A percentile compares a stretch with the other conserved stretches of the same genome.
phyloP scores from a whole-genome alignment of 2,329 filamentous ascomycete genomes.

The Torrubiella hemipterigena region DNA sequence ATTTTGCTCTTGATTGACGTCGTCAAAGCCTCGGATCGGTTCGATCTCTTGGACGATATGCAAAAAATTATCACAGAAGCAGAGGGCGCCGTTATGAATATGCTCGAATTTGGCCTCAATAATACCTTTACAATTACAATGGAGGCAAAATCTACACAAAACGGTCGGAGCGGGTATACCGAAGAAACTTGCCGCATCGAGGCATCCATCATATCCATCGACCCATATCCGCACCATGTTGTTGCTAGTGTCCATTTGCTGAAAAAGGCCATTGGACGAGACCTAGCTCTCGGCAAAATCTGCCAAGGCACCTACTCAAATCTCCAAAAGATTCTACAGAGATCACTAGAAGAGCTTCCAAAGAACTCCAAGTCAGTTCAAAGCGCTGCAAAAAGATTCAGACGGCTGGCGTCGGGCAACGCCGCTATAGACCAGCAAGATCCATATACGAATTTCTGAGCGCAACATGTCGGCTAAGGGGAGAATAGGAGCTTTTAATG shows the following conservation, averaged over 20 bases:
- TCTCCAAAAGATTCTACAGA: slow-evolving; percentile 7
- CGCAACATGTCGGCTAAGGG: too few species aligned
- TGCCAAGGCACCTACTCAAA: slow-evolving; percentile 13
- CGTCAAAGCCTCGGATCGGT: slow-evolving; percentile 16
- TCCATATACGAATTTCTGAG: too few species aligned
- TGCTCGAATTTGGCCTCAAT: slow-evolving; percentile 17
- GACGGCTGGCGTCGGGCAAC: too few species aligned
- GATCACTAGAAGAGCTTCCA: not conserved
- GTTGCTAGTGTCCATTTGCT: slow-evolving; percentile 17
- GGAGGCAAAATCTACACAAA: not conserved
- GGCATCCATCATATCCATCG: slow-evolving; percentile 17
- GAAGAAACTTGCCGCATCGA: slow-evolving; percentile 7
- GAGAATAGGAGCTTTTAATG: too few species aligned
- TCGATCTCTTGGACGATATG: slow-evolving; percentile 14
- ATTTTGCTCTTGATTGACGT: slow-evolving; percentile 18
- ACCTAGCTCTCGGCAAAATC: slow-evolving; percentile 14
- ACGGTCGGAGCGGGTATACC: not conserved
- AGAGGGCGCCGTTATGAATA: slow-evolving; percentile 19
- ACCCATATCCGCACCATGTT: slow-evolving; percentile 19
- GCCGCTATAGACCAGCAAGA: too few species aligned
- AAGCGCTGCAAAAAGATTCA: not conserved
- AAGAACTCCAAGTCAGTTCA: not conserved
- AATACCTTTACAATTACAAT: slow-evolving; percentile 12
- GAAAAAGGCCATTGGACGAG: slow-evolving; percentile 16
- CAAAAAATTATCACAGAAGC: slow-evolving; percentile 13